Conservation (phyloP, 176 grass and related monocot species). For the Avena eriantha region DNA sequence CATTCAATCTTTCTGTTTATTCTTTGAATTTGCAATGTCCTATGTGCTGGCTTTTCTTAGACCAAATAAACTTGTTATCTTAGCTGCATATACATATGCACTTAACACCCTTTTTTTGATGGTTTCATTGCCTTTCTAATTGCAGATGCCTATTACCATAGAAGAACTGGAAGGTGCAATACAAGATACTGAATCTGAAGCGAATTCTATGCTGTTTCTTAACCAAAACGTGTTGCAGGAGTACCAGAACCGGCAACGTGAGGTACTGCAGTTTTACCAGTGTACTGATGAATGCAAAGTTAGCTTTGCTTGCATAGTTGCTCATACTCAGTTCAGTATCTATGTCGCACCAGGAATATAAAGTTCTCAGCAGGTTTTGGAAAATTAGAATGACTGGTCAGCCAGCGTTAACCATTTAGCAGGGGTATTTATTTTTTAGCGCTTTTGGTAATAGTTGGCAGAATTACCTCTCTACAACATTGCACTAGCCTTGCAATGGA, state of each 20-base stretch:
- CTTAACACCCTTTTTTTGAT: conserved; percentile 10
- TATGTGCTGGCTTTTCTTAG: background rate
- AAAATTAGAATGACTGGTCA: background rate
- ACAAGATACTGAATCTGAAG: conserved; percentile 85
- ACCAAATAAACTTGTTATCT: conserved; percentile 19
- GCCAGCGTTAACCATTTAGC: background rate
- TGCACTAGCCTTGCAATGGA: background rate
- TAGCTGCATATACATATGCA: background rate
- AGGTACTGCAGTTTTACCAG: conserved; percentile 49
- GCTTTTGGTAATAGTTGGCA: background rate
- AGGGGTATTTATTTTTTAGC: background rate
- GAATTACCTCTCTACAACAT: background rate
- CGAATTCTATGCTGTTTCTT: conserved; percentile 91
- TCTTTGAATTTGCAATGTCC: background rate
- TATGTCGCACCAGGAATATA: background rate
- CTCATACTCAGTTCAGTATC: background rate
- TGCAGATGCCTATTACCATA: conserved; percentile 74
- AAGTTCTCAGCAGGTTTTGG: background rate
- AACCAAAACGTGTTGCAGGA: conserved; percentile 90
- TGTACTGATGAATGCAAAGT: background rate
- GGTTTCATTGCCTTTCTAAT: conserved; percentile 26
- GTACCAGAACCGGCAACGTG: conserved; percentile 70
- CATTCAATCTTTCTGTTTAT: background rate
- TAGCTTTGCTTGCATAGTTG: background rate
- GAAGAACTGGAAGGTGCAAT: conserved; percentile 81